These are phyloP conservation scores for Lepidium africanum DNA, from an alignment of 345 rosid genomes.

Conservation along the genomic window DNA sequence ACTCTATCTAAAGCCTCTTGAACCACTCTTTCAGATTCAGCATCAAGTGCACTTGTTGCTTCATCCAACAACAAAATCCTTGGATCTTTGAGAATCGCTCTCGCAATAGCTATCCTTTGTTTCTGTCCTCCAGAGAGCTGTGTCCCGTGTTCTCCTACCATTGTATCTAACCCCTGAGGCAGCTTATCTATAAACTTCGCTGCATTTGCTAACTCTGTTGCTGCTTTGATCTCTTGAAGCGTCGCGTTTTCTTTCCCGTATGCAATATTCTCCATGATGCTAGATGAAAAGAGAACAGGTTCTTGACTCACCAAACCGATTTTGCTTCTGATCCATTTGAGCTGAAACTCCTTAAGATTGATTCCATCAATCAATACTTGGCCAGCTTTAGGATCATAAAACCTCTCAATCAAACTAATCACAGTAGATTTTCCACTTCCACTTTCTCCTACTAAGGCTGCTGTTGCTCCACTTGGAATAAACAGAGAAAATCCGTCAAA, in stretches of 20 bases:
- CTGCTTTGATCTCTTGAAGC: slow-evolving; percentile 55
- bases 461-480: slow-evolving; percentile 56
- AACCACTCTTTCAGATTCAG: slow-evolving; percentile 79
- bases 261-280: slow-evolving; percentile 62
- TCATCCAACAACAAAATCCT: slow-evolving; percentile 72
- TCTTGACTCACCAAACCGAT: slow-evolving; percentile 86
- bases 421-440: slow-evolving; percentile 92
- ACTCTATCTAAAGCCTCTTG: slow-evolving; percentile 81
- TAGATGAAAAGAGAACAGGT: slow-evolving; percentile 62
- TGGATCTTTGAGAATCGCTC: slow-evolving; percentile 80
- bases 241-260: slow-evolving; percentile 77
- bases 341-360: slow-evolving; percentile 58
- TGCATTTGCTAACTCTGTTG: slow-evolving; percentile 73
- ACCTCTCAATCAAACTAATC: slow-evolving; percentile 69
- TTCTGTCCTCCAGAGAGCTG: slow-evolving; percentile 96
- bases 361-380: slow-evolving; percentile 60
- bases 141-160: slow-evolving; percentile 93
- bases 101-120: slow-evolving; percentile 85
- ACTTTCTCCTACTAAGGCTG: slow-evolving; percentile 81
- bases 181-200: slow-evolving; percentile 66
- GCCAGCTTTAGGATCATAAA: slow-evolving; percentile 70
- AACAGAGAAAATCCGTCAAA: slow-evolving; percentile 61
- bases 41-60: slow-evolving; percentile 89
- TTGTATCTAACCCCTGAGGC: slow-evolving; percentile 79
- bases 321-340: slow-evolving; percentile 67